phyloP scores from a whole-genome alignment of 2,329 filamentous ascomycete genomes.

The Paracorniculantispora psalliotae region DNA sequence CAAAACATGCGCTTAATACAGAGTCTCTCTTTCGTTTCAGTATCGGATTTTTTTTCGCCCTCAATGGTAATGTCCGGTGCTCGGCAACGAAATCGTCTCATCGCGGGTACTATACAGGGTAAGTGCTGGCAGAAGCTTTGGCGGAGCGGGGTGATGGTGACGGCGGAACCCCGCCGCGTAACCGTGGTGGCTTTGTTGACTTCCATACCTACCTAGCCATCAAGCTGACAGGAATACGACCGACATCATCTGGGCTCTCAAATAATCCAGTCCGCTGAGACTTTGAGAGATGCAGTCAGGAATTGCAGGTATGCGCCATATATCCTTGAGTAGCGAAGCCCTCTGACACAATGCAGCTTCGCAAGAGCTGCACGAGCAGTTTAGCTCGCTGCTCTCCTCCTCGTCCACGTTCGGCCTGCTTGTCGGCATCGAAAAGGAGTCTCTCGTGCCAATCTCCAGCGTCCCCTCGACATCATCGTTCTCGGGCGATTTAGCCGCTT shows the following conservation, averaged over 20 bases:
- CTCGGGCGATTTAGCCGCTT: conserved; percentile 55
- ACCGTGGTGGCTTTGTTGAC: background rate
- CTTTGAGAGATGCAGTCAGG: conserved; percentile 64
- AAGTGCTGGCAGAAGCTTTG: background rate
- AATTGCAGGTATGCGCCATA: conserved; percentile 56
- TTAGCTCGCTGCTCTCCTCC: conserved; percentile 62
- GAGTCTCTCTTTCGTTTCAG: background rate
- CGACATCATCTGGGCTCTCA: background rate
- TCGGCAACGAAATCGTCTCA: background rate
- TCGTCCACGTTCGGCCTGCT: conserved; percentile 63
- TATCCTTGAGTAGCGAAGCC: background rate
- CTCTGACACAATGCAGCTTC: conserved; percentile 50
- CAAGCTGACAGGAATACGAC: conserved; percentile 1
- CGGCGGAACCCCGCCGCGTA: conserved; percentile 1
- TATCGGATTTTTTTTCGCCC: background rate
- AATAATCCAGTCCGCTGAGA: background rate
- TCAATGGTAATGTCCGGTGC: background rate
- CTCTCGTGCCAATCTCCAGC: conserved; percentile 55
- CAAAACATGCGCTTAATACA: conserved; percentile 3
- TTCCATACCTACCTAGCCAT: background rate
- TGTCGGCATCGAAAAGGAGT: conserved; percentile 64
- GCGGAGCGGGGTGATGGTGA: conserved; percentile 9
- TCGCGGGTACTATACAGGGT: background rate
- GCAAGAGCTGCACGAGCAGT: conserved; percentile 68
- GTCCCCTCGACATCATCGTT: conserved; percentile 57